phyloP scores from a whole-genome alignment of 805 yeast species.

The Teunomyces stri region DNA sequence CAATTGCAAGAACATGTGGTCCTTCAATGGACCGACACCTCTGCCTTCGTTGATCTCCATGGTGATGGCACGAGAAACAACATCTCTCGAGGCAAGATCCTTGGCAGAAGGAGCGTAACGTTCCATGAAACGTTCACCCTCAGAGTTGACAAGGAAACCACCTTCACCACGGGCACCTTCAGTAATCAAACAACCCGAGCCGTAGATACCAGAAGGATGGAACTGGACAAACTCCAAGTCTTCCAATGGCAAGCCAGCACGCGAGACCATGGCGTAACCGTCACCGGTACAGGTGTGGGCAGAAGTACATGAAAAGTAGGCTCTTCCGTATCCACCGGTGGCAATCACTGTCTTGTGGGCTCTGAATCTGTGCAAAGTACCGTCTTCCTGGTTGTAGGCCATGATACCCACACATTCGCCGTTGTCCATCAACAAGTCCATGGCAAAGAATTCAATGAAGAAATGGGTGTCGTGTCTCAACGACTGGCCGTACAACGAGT shows the following conservation, averaged over 20 bases:
- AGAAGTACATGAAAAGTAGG: slow-evolving; percentile 97
- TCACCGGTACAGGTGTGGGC: slow-evolving; percentile 99
- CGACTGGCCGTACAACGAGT: slow-evolving; percentile 94
- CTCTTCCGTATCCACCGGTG: slow-evolving; percentile 98
- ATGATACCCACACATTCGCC: slow-evolving; percentile 96
- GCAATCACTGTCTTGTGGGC: slow-evolving; percentile 96
- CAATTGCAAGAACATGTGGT: slow-evolving; percentile 92
- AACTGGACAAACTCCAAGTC: slow-evolving; percentile 97
- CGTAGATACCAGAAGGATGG: slow-evolving; percentile 99
- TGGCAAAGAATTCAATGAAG: slow-evolving; percentile 95
- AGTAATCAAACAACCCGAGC: slow-evolving; percentile 97
- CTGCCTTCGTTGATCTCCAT: slow-evolving; percentile 98
- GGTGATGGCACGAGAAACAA: slow-evolving; percentile 96
- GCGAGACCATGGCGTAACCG: slow-evolving; percentile 96
- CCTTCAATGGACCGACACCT: slow-evolving; percentile 96
- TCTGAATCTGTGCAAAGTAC: slow-evolving; percentile 95
- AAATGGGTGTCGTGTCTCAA: slow-evolving; percentile 95
- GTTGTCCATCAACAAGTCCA: slow-evolving; percentile 90
- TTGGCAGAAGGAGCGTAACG: slow-evolving; percentile 98
- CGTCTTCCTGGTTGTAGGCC: slow-evolving; percentile 98
- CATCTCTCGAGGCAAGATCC: slow-evolving; percentile 98
- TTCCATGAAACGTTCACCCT: slow-evolving; percentile 99
- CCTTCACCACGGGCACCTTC: slow-evolving; percentile 99
- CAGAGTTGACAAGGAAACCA: slow-evolving; percentile 92
- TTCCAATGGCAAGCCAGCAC: slow-evolving; percentile 97